Conservation (phyloP, 768 basidiomycete species). For the Boletus pseudo-olivaceus region DNA sequence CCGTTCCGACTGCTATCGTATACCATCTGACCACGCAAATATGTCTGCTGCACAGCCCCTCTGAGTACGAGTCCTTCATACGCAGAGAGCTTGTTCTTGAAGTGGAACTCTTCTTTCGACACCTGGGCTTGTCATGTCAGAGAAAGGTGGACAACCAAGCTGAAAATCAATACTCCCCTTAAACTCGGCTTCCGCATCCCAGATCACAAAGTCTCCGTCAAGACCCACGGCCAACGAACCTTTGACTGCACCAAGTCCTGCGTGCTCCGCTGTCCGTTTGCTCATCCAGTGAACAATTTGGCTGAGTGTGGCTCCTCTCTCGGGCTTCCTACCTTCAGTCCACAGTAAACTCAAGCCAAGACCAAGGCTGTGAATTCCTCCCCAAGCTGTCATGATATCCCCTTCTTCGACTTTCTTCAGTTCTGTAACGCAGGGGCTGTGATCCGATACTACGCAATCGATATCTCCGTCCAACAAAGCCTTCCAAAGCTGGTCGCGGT, state of each 20-base stretch:
- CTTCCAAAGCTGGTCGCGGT: slow-evolving; percentile 75
- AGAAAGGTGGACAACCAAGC: neutral
- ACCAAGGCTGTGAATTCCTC: slow-evolving; percentile 89
- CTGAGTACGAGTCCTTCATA: slow-evolving; percentile 72
- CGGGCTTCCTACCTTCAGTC: slow-evolving; percentile 69
- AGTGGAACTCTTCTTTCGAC: slow-evolving; percentile 65
- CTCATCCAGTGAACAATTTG: slow-evolving; percentile 76
- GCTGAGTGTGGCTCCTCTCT: slow-evolving; percentile 49
- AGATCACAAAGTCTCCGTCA: slow-evolving; percentile 86
- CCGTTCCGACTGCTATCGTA: slow-evolving; percentile 48
- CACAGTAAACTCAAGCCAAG: slow-evolving; percentile 85
- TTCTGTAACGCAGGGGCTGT: slow-evolving; percentile 83
- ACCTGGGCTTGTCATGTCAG: slow-evolving; percentile 46
- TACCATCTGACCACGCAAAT: slow-evolving; percentile 69
- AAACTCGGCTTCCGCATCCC: slow-evolving; percentile 59
- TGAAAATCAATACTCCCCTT: slow-evolving; percentile 29
- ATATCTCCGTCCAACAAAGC: slow-evolving; percentile 81
- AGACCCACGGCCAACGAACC: slow-evolving; percentile 69
- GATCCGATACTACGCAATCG: slow-evolving; percentile 94
- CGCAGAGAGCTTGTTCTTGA: slow-evolving; percentile 93
- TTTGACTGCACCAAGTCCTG: slow-evolving; percentile 65
- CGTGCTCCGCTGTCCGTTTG: slow-evolving; percentile 72
- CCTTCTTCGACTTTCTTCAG: slow-evolving; percentile 78
- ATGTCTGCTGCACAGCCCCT: slow-evolving; percentile 76
- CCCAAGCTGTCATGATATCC: slow-evolving; percentile 89